Base-by-base conservation (phyloP, 1,284 basidiomycete genomes). In the Ganoderma resinaceum region DNA sequence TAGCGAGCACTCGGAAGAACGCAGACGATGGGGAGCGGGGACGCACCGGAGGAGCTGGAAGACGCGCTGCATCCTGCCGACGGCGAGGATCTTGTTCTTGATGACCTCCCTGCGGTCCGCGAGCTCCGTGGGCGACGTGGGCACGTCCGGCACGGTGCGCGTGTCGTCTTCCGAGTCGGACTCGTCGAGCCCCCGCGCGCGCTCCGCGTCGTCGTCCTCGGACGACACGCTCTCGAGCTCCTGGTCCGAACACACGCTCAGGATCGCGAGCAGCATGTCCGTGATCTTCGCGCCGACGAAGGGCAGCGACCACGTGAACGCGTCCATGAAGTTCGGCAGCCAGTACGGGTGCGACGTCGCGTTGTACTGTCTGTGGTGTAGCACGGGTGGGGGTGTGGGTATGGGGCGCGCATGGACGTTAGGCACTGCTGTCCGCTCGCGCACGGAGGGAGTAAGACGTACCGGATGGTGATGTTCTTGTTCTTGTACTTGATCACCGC, bases 241-340 rank as follows among this genome's bases (percentile, higher is more conserved):
- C 79, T 99, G 96, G 76, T 95, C 92, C 72, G 93, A 95, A 82
- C 97, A 99, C 70, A 96, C 93, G 77, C 94, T 93, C 59, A 99
- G 86, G 73, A 99, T 95, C 14, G 96, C 95, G 63, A 99, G 91
- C 42, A 99, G 85, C 97, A 99, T 99, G 78, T 99, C 97, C 90
- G 73, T 78, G 95, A 96, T 99, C 85, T 99, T 99, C 69, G 96
- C 91, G 55, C 97, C 97, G 8, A 99, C 97, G 77, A 99, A 99
- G 0, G 97, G 98, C 72, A 99, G 82, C 83, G 93, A 95, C 98
- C 98, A 99, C 1, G 97, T 99, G 80, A 99, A 99, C 40, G 95
- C 97, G 80, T 99, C 96, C 95, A 99, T 98, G 76, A 99, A 98
- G 82, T 99, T 99, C 5, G 97, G 97, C 49, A 99, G 84, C 91